Conservation (phyloP, 805 yeast species). For the Metschnikowia kofuensis region DNA sequence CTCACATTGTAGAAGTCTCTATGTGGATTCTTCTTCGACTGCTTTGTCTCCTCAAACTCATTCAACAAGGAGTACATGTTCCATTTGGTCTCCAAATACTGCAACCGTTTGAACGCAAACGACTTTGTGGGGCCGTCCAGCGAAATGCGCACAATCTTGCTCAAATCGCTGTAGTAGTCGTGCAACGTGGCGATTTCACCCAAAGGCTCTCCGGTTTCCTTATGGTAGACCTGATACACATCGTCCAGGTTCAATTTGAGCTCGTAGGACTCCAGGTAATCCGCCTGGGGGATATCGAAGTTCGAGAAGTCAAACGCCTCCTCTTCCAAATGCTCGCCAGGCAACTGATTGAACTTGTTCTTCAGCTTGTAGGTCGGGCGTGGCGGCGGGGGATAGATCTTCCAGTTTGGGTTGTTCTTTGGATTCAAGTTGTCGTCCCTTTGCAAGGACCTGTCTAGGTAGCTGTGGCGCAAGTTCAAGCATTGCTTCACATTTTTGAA, state of each 20-base stretch:
- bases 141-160: slow-evolving; percentile 65
- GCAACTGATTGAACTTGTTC: slow-evolving; percentile 47
- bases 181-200: slow-evolving; percentile 74
- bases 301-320: slow-evolving; percentile 60
- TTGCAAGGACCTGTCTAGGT: slow-evolving; percentile 70
- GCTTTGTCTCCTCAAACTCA: slow-evolving; percentile 89
- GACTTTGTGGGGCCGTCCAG: slow-evolving; percentile 96
- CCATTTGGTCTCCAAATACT: slow-evolving; percentile 96
- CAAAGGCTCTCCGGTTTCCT: slow-evolving; percentile 31
- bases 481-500: slow-evolving; percentile 63
- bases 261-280: slow-evolving; percentile 34
- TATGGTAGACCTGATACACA: slow-evolving; percentile 61
- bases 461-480: slow-evolving; percentile 71
- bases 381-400: slow-evolving; percentile 90
- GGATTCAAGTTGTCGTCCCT: slow-evolving; percentile 71
- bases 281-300: slow-evolving; percentile 50
- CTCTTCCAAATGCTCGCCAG: slow-evolving; percentile 35
- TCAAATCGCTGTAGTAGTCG: slow-evolving; percentile 84
- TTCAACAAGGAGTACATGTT: slow-evolving; percentile 82
- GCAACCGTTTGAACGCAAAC: slow-evolving; percentile 90
- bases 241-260: slow-evolving; percentile 58
- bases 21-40: slow-evolving; percentile 90
- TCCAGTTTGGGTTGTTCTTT: slow-evolving; percentile 71
- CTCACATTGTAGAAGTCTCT: slow-evolving; percentile 96
- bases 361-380: slow-evolving; percentile 75